Evolutionary conservation across 1,284 basidiomycete genomes (phyloP).

Genomic region (Melampsora americana): DNA sequence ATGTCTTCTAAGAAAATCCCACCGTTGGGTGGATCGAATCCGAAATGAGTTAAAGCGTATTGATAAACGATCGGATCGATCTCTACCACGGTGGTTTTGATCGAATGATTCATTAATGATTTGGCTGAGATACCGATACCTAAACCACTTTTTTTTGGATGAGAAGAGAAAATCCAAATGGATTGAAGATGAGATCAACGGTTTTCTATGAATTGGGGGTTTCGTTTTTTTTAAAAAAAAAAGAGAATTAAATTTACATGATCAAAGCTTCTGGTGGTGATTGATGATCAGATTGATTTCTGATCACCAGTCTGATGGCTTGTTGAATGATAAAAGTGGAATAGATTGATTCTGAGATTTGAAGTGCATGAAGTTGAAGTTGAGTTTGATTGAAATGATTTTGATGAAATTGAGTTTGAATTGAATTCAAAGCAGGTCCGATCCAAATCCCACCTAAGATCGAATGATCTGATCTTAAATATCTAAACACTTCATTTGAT

Average conservation of each 20-base stretch:
- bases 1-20: conserved; percentile 73
- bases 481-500: conserved; percentile 63
- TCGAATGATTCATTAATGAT: conserved; percentile 66
- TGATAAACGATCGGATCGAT: conserved; percentile 81
- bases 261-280: conserved; percentile 63
- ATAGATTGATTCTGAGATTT: conserved; percentile 64
- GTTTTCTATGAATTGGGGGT: no score
- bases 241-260: conserved; percentile 62
- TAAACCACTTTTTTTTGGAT: conserved; percentile 72
- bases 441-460: conserved; percentile 85
- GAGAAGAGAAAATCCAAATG: no score
- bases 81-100: conserved; percentile 72
- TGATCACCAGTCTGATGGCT: conserved; percentile 66
- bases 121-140: conserved; percentile 76
- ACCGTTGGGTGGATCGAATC: conserved; percentile 63
- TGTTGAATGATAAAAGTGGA: conserved; percentile 80
- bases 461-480: conserved; percentile 79
- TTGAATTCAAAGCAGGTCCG: conserved; percentile 50
- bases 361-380: conserved; percentile 58
- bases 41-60: conserved; percentile 74
- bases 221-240: no score
- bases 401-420: not conserved
- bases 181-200: no score
- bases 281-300: conserved; percentile 56
- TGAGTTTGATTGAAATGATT: not conserved